Evolutionary conservation across 2,329 filamentous ascomycete species (phyloP), one percentile per base, ranked within the genome.

Genomic region (Iodosphaeria phyllophila): DNA sequence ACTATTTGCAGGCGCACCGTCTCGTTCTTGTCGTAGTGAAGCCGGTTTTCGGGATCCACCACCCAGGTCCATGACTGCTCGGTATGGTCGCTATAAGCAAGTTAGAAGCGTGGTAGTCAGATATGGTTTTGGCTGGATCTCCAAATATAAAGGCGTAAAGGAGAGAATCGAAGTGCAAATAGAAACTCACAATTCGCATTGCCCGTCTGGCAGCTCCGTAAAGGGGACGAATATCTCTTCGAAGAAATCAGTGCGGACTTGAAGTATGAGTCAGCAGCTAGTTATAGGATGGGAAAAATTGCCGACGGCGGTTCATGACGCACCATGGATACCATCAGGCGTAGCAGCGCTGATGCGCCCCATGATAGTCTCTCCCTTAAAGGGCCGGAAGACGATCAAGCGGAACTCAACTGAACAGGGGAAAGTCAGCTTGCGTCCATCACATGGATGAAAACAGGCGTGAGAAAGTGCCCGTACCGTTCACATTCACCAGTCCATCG

Each of bases 11-110:
- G 77, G 20, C 86, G 68, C 15, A 92, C 84, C 39, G 76, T 71
- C 52, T 95, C 89, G 41, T 86, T 74, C 39, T 74, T 74, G 48
- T 98, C 89, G 48, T 89, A 92, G 46, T 76, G 92, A 36, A 92
- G 68, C 15, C 72, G 63, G 10, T 72, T 61, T 16, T 67, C 73
- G n/a, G n/a, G n/a, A 10, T 82, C 77, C 7, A 72, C 66, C 16
- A 74, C 66, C 79, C 82, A 95, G 19, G 86, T 66, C 74, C 80
- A 95, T 3, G 80, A 64, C 37, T 78, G 68, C 37, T 92, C 78
- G 28, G 64, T 64, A 33, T 73, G 67, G 32, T 79, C 71, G 40
- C 74, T 82, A 29, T 23, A 25, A 16, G 16, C 16, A n/a, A 8
- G 33, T 50, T 22, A 49, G 36, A 28, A 14, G 37, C 40, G 32